Base-by-base conservation (phyloP, 2,329 filamentous ascomycete genomes). In the Arthrocladium fulminans region DNA sequence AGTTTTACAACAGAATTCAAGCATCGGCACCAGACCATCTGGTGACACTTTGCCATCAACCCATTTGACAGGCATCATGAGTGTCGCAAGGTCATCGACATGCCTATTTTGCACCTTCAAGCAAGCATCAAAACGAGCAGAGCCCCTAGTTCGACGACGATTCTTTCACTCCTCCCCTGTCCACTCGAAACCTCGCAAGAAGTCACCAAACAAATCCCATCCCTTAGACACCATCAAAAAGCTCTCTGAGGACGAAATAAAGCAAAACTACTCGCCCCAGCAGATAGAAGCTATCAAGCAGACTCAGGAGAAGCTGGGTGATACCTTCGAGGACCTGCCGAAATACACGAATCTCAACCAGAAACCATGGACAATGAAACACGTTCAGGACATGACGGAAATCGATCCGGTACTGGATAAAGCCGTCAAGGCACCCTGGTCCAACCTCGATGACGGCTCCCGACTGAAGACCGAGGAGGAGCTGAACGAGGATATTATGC, bases 201-300 rank as follows among this genome's bases (percentile, higher is more conserved):
- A 54, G 62, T 60, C 41, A 19, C 24, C 54, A 62, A 2, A 59
- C 65, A 12, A 55, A 60, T 48, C 63, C 63, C 22, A 15, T 50
- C 34, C 46, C 41, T 13, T 40, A 45, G 13, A 47, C 43, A 20
- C 25, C 47, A 45, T 40, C 54, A 50, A 51, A 54, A 72, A 77
- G 12, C 92, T 88, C 69, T 80, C 79, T 12, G 67, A 74, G 34
- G 74, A 81, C 54, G 82, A 92, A 62, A 77, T 79, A 60, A 73
- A 74, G 51, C 60, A 68, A 17, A 77, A 77, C 58, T 97, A 95
- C 72, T 86, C 87, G 0, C 75, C 82, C 13, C 80, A 84, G 63
- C 90, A 97, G 70, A 74, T 94, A 58, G 80, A 79, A 48, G 87
- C 88, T 49, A 80, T 97, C 63, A 75, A 85, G 67, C 84, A 85